Evolutionary conservation across 2,329 filamentous ascomycete species (phyloP), one percentile per base, ranked within the genome.

Genomic region (Sporothrix humicola): DNA sequence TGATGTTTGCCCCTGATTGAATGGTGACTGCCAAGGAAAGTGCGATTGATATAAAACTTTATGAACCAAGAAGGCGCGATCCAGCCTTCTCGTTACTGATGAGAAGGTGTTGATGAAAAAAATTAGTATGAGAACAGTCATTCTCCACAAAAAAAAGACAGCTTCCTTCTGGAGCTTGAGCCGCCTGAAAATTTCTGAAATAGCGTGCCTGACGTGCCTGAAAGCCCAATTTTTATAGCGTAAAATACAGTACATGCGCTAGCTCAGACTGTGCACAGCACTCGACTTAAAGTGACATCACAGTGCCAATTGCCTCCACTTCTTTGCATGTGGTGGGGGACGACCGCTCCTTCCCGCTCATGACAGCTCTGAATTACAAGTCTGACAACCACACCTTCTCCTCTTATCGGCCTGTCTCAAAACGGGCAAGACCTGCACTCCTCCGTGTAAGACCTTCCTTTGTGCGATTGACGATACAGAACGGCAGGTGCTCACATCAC

Each of bases 301-400:
- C 70, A 56, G 70, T 72, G 70, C 48, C 5, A 54, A 66, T 44
- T 72, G 44, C 6, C 69, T 8, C 0, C 15, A 20, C 3, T 12
- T 23, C 7, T 17, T 2, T 7, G 17, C 2, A 20, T 68, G 13
- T 52, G 71, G 73, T 74, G 71, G 73, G 73, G 66, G 65, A 74
- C 71, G 73, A 74, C 56, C 63, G 13, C 48, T 69, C 48, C 48
- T 68, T 52, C 42, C 52, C 54, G 69, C 15, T 17, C 20, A 46
- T 69, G 66, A 56, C 66, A 69, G 66, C 50, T 31, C 44, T 56
- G 26, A 37, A 69, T 54, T 42, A 69, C 63, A 37, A 31, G 20
- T 26, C 20, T 56, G 20, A 26, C 52, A 23, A 37, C 31, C 31
- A 3, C 31, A 37, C 31, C 52, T 56, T 17, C 48, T 44, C 42